Evolutionary conservation across 768 basidiomycete species (phyloP).

Genomic region (Pisolithus tinctorius): DNA sequence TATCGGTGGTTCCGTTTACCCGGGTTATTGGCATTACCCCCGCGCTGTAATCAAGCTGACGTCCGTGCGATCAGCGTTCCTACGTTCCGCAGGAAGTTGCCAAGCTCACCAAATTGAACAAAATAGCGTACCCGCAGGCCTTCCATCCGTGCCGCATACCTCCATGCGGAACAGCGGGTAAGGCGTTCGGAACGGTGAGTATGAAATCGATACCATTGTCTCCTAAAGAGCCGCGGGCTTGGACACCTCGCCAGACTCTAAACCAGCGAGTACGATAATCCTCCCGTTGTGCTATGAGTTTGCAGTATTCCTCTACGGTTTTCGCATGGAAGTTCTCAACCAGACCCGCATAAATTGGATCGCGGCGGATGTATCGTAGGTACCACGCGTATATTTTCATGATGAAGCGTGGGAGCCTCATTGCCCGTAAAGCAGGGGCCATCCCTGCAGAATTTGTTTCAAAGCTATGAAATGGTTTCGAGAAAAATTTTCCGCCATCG

Average conservation of each 20-base stretch:
- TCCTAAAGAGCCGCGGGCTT: conserved; percentile 19
- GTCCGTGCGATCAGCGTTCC: background rate
- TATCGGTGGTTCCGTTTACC: conserved; percentile 30
- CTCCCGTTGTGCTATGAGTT: conserved; percentile 40
- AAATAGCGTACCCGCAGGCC: conserved; percentile 56
- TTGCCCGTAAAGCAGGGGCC: conserved; percentile 30
- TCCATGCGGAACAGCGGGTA: conserved; percentile 52
- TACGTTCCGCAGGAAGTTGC: background rate
- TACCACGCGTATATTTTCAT: conserved; percentile 46
- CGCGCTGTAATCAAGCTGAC: conserved; percentile 38
- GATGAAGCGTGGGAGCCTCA: conserved; percentile 41
- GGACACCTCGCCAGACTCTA: conserved; percentile 23
- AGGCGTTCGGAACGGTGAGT: conserved; percentile 53
- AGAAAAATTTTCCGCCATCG: conserved; percentile 39
- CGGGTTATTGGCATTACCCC: conserved; percentile 40
- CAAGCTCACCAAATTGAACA: conserved; percentile 56
- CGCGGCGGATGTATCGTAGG: conserved; percentile 43
- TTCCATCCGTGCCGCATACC: conserved; percentile 49
- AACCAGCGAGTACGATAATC: conserved; percentile 37
- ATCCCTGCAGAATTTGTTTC: conserved; percentile 49
- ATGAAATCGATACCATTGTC: conserved; percentile 54
- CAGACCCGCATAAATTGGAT: conserved; percentile 47
- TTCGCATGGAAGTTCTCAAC: conserved; percentile 45
- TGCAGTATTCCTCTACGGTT: conserved; percentile 43
- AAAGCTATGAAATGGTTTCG: conserved; percentile 28